These are phyloP conservation scores for Corylus heterophylla DNA, from an alignment of 306 rosid genomes.

Conservation along the genomic window DNA sequence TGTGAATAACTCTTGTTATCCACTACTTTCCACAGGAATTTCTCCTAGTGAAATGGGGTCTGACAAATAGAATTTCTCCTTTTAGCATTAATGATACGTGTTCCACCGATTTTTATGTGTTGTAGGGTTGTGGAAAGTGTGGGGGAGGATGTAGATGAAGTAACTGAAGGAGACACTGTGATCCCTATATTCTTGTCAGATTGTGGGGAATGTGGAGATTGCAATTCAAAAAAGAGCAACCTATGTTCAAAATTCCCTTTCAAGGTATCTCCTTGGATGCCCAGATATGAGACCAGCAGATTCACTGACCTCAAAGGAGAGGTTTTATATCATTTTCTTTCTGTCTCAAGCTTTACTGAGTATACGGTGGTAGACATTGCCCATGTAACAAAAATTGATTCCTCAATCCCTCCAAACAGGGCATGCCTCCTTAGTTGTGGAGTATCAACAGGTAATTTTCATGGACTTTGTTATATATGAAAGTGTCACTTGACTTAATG, in stretches of 20 bases:
- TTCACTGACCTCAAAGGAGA: slow-evolving; percentile 74
- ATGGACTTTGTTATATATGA: not conserved
- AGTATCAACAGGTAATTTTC: slow-evolving; percentile 65
- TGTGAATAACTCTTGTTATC: not conserved
- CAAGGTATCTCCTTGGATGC: slow-evolving; percentile 57
- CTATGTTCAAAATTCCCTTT: slow-evolving; percentile 67
- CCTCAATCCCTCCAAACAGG: slow-evolving; percentile 53
- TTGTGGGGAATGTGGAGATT: slow-evolving; percentile 69
- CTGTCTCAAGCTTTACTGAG: slow-evolving; percentile 78
- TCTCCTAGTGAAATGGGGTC: not conserved
- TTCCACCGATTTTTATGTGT: slow-evolving; percentile 9
- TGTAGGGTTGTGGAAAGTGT: slow-evolving; percentile 79
- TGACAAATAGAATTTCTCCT: not conserved
- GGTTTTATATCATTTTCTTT: slow-evolving; percentile 59
- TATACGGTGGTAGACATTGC: slow-evolving; percentile 75
- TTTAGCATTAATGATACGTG: not conserved
- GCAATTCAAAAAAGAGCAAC: slow-evolving; percentile 70
- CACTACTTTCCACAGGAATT: not conserved
- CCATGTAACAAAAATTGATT: slow-evolving; percentile 58
- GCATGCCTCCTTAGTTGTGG: slow-evolving; percentile 88
- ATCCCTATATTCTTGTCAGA: slow-evolving; percentile 69
- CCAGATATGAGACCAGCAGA: slow-evolving; percentile 57
- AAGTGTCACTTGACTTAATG: not conserved
- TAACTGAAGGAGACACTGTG: slow-evolving; percentile 70
- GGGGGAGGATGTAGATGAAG: slow-evolving; percentile 67